phyloP scores from a whole-genome alignment of 1,284 basidiomycete genomes.

The Cryptococcus neoformans region DNA sequence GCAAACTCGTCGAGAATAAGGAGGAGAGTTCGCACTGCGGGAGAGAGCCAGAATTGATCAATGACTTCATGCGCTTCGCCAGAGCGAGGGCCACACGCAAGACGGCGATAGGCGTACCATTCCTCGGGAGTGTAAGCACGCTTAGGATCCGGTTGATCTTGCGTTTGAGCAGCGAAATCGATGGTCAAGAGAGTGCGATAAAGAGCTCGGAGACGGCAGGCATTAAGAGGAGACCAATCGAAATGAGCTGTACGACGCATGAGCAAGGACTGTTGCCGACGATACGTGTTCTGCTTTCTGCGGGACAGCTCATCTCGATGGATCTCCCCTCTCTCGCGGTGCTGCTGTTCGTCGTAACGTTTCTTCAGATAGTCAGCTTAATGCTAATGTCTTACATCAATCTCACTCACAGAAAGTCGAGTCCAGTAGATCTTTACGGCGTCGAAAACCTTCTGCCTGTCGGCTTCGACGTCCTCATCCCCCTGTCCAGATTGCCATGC shows the following conservation, averaged over 20 bases:
- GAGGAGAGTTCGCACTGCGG: constrained; percentile 31
- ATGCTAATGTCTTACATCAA: not conserved
- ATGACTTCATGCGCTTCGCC: constrained; percentile 43
- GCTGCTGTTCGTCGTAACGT: constrained; percentile 41
- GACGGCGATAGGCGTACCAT: constrained; percentile 43
- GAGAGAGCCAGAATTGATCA: constrained; percentile 41
- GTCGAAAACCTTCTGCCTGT: constrained; percentile 26
- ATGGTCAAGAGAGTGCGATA: constrained; percentile 47
- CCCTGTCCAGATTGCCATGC: constrained; percentile 22
- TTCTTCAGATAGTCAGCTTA: constrained; percentile 17
- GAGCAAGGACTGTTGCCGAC: constrained; percentile 44
- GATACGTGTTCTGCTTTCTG: constrained; percentile 45
- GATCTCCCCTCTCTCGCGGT: constrained; percentile 37
- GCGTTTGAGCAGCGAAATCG: constrained; percentile 42
- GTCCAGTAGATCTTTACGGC: constrained; percentile 45
- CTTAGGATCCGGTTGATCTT: constrained; percentile 39
- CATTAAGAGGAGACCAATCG: constrained; percentile 41
- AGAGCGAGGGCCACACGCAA: constrained; percentile 23
- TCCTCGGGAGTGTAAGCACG: constrained; percentile 41
- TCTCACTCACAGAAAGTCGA: constrained; percentile 21
- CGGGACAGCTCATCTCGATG: constrained; percentile 44
- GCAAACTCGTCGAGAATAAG: constrained; percentile 37
- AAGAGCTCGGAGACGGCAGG: constrained; percentile 39
- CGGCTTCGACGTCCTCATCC: constrained; percentile 29
- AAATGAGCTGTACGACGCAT: constrained; percentile 41